Conservation (phyloP, 2,329 filamentous ascomycete species). For the Didymella pinodella region DNA sequence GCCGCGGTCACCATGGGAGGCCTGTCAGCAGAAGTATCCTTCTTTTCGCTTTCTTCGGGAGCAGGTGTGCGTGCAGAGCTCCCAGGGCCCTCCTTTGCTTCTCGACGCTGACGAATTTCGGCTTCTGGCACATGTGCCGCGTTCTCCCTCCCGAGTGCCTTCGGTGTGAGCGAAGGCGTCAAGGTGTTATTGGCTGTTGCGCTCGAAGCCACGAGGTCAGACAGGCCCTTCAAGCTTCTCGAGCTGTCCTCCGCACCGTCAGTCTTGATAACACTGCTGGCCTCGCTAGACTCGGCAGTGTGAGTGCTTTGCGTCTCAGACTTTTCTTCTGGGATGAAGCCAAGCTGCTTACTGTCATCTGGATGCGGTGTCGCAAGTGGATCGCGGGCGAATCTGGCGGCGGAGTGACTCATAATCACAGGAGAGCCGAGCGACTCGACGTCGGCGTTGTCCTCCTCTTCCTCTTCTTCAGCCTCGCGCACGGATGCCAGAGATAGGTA, state of each 20-base stretch:
- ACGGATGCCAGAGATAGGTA: conserved; percentile 42
- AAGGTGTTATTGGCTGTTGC: conserved; percentile 19
- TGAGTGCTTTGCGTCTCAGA: conserved; percentile 7
- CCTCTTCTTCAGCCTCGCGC: conserved; percentile 38
- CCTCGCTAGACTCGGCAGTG: conserved; percentile 23
- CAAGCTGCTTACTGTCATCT: conserved; percentile 26
- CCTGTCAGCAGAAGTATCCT: conserved; percentile 2
- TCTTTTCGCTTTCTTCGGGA: background rate
- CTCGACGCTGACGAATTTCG: conserved; percentile 28
- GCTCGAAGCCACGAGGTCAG: conserved; percentile 24
- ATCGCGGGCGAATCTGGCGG: conserved; percentile 20
- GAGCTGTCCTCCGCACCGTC: conserved; percentile 28
- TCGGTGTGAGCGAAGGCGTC: conserved; percentile 28
- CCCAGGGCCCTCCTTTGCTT: conserved; percentile 12
- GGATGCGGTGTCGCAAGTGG: conserved; percentile 26
- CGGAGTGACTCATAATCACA: conserved; percentile 22
- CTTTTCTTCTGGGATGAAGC: conserved; percentile 9
- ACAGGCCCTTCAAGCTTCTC: conserved; percentile 18
- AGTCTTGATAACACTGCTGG: conserved; percentile 25
- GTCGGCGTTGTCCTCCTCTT: conserved; percentile 26
- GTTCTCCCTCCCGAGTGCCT: conserved; percentile 13
- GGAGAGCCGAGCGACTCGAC: conserved; percentile 34
- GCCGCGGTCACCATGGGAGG: conserved; percentile 3
- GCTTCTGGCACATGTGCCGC: conserved; percentile 14
- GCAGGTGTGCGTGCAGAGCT: conserved; percentile 3